Conservation (phyloP, 257 asterid species). For the Solanum chmielewskii region DNA sequence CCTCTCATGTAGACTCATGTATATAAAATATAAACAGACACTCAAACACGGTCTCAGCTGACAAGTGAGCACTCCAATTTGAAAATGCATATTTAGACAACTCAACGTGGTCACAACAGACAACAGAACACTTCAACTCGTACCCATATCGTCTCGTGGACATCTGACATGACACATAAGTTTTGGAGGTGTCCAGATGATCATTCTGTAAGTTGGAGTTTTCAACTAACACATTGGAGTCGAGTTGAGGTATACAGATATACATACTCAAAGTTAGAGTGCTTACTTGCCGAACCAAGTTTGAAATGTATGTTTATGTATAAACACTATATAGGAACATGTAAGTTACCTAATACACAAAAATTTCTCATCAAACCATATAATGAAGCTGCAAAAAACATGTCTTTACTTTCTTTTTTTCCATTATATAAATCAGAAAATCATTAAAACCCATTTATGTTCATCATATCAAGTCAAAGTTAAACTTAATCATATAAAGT, state of each 20-base stretch:
- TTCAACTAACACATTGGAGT: background rate
- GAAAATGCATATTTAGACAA: background rate
- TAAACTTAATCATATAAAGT: background rate
- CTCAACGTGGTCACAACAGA: background rate
- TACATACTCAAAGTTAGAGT: background rate
- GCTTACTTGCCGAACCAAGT: background rate
- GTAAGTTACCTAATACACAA: background rate
- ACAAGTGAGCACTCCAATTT: background rate
- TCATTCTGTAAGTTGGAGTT: background rate
- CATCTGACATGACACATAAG: background rate
- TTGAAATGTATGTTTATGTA: background rate
- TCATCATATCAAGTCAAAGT: background rate
- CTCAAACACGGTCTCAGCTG: background rate
- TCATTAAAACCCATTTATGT: background rate
- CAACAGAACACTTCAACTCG: background rate
- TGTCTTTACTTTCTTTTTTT: background rate
- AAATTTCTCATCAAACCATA: background rate
- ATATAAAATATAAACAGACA: background rate
- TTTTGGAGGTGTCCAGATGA: background rate
- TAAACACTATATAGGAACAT: too few relatives aligned
- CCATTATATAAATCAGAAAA: background rate
- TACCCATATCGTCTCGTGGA: background rate
- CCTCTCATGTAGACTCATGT: background rate
- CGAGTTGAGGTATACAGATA: background rate
- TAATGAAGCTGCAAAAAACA: background rate